Percentiles rank a stretch among this genome's conserved stretches.
Conservation (phyloP, 2,329 filamentous ascomycete species). For the Daldinia sp. region DNA sequence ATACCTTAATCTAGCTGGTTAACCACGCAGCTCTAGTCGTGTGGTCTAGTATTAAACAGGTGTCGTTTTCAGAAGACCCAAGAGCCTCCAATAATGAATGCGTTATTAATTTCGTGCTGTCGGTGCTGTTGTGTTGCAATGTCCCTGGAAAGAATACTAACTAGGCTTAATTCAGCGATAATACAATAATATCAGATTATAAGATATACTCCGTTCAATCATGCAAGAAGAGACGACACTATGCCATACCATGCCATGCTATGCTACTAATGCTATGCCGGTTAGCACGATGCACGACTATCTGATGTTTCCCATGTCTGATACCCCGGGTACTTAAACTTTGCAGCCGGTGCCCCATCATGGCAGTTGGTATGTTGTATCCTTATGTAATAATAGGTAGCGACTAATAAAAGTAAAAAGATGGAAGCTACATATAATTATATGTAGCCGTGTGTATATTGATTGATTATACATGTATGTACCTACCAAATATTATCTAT, state of each 20-base stretch:
- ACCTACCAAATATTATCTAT: constrained; percentile 12
- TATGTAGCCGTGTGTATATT: not conserved
- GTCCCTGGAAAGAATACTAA: constrained; percentile 18
- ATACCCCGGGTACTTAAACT: constrained; percentile 1
- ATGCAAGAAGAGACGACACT: constrained; percentile 15
- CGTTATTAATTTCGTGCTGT: constrained; percentile 35
- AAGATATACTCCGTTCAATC: constrained; percentile 3
- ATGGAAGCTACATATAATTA: not conserved
- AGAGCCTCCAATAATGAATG: constrained; percentile 34
- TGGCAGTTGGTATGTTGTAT: constrained; percentile 14
- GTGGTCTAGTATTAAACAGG: constrained; percentile 24
- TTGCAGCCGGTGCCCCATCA: constrained; percentile 20
- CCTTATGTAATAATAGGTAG: constrained; percentile 2
- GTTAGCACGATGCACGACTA: constrained; percentile 23
- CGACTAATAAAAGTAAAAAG: not conserved
- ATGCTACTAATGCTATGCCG: constrained; percentile 9
- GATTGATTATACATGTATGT: not conserved
- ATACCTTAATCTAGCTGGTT: not conserved
- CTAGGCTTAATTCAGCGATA: constrained; percentile 15
- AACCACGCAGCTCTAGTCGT: constrained; percentile 1
- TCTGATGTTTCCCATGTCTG: constrained; percentile 25
- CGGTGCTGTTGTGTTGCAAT: constrained; percentile 26
- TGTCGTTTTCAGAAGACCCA: constrained; percentile 32
- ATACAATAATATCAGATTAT: constrained; percentile 7
- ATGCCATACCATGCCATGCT: not conserved